Percentiles rank a stretch among this genome's conserved stretches.
phyloP scores from a whole-genome alignment of 2,329 filamentous ascomycete species.

The Colletotrichum cereale region DNA sequence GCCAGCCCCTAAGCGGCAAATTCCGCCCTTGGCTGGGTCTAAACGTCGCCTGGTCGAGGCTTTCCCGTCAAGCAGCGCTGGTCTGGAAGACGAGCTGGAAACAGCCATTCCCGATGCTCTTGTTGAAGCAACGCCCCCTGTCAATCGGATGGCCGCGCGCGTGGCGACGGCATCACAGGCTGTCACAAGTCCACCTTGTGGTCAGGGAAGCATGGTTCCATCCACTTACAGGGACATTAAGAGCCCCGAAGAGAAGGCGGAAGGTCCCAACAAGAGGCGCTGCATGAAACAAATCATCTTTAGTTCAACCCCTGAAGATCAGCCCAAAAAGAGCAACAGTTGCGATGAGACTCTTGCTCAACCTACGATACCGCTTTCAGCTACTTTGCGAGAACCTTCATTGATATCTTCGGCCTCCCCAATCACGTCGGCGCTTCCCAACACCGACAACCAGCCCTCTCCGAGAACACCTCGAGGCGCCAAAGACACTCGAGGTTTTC shows the following conservation, averaged over 20 bases:
- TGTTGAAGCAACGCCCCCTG: conserved; percentile 32
- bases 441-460: not conserved
- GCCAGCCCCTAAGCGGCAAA: not conserved
- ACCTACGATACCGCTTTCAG: conserved; percentile 9
- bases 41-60: conserved; percentile 21
- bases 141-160: conserved; percentile 29
- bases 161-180: conserved; percentile 15
- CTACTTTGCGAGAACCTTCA: not conserved
- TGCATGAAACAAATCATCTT: conserved; percentile 47
- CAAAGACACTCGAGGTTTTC: not conserved
- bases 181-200: conserved; percentile 43
- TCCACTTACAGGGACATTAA: conserved; percentile 33
- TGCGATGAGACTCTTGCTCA: not conserved
- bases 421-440: not conserved
- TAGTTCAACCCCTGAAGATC: conserved; percentile 28
- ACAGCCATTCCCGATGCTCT: conserved; percentile 49
- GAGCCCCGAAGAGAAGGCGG: conserved; percentile 10
- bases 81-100: conserved; percentile 54
- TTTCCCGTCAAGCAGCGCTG: conserved; percentile 41
- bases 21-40: not conserved
- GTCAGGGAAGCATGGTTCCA: conserved; percentile 42
- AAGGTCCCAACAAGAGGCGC: conserved; percentile 34
- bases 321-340: not conserved
- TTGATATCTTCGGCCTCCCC: not conserved
- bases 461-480: not conserved